Base-by-base conservation (phyloP, 2,329 filamentous ascomycete genomes). In the Aureobasidium zeae region DNA sequence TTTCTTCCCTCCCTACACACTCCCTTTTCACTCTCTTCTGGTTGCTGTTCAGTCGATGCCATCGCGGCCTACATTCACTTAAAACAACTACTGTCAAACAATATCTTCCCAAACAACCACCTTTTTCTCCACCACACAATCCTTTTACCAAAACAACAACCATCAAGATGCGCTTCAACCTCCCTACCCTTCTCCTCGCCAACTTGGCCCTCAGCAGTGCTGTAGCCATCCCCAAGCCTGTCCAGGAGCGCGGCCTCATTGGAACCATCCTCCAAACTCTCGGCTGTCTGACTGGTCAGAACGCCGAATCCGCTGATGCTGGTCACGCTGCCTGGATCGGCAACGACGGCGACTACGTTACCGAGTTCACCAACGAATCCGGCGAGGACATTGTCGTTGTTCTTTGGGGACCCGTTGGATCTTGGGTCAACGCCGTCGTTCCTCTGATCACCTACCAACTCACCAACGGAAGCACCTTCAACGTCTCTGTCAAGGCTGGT, bases 281-380 rank as follows among this genome's bases (percentile, higher is more conserved):
- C n/a, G 36, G 38, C 41, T 41, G 46, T 28, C 21, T 47, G 35
- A 32, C 30, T 35, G 48, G 48, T 34, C 31, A 38, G 21, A 49
- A 49, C 39, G 30, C 36, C 31, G 17, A 45, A 3, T 34, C 48
- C 31, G 25, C 35, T 12, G 36, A 31, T 12, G 31, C 44, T 20
- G 39, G 39, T 17, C 17, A 43, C 12, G 36, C 44, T 6, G 32
- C 48, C 29, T 46, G 46, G 28, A 44, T 46, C 35, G 42, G 47
- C 24, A 39, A 41, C 16, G 44, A 42, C 26, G 44, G 44, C 17
- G 47, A 48, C 33, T 51, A 50, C 35, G 42, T 46, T 12, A 45
- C 44, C 19, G 48, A 51, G 25, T 48, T 51, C 45, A 46, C 17
- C 32, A 51, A 51, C 48, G 39, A 51, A 11, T 48, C 45, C 13